Conservation (phyloP, 345 rosid species). For the Arabis alpina region DNA sequence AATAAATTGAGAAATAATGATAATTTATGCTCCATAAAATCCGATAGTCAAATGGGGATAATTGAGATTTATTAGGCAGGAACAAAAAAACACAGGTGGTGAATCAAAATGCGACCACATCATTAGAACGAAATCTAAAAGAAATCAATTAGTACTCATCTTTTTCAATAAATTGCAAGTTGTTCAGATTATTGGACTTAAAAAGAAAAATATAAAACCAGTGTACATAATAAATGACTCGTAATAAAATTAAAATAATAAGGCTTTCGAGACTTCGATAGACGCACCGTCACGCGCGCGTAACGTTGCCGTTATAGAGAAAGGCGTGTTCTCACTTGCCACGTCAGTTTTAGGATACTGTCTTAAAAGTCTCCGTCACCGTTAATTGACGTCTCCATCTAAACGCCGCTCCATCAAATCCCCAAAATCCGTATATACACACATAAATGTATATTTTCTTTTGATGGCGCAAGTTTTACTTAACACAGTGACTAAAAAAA, state of each 20-base stretch:
- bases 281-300: slow-evolving; percentile 21
- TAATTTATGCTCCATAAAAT: slow-evolving; percentile 18
- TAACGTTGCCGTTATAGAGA: slow-evolving; percentile 39
- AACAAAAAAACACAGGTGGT: background rate
- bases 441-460: background rate
- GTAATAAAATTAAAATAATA: background rate
- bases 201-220: background rate
- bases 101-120: slow-evolving; percentile 31
- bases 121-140: slow-evolving; percentile 26
- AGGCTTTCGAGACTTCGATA: background rate
- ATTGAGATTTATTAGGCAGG: slow-evolving; percentile 26
- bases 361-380: slow-evolving; percentile 31
- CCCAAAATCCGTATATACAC: too few species aligned
- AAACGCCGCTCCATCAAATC: slow-evolving; percentile 19
- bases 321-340: slow-evolving; percentile 25
- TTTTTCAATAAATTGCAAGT: slow-evolving; percentile 2
- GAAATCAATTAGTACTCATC: slow-evolving; percentile 23
- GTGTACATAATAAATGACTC: background rate
- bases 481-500: background rate
- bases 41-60: slow-evolving; percentile 18
- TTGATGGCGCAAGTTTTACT: slow-evolving; percentile 39
- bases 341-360: slow-evolving; percentile 17
- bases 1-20: slow-evolving; percentile 26
- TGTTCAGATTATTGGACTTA: background rate
- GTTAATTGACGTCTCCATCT: slow-evolving; percentile 35